A percentile compares a stretch with the other conserved stretches of the same genome.
These are phyloP conservation scores for Ramalina intermedia DNA, from an alignment of 495 filamentous ascomycete genomes.

Conservation along the genomic window DNA sequence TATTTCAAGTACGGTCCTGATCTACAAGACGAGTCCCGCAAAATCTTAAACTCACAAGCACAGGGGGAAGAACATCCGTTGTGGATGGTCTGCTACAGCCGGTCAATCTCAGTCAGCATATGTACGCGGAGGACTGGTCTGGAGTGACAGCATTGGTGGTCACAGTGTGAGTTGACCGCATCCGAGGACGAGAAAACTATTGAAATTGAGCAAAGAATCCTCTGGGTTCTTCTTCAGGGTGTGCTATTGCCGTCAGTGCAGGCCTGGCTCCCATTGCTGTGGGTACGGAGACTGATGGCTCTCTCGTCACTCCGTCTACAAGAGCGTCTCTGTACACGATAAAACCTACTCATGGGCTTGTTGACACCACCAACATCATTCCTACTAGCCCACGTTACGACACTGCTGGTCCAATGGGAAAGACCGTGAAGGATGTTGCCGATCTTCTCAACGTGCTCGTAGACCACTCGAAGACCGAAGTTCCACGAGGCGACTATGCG, in stretches of 20 bases:
- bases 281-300: constrained; percentile 35
- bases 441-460: constrained; percentile 15
- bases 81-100: constrained; percentile 30
- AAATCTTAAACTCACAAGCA: constrained; percentile 1
- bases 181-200: neutral
- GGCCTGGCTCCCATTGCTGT: constrained; percentile 29
- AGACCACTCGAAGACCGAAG: constrained; percentile 2
- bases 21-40: neutral
- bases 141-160: constrained; percentile 17
- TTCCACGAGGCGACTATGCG: constrained; percentile 8
- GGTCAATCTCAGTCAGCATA: constrained; percentile 34
- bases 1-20: constrained; percentile 7
- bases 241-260: constrained; percentile 28
- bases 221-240: constrained; percentile 34
- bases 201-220: constrained; percentile 11
- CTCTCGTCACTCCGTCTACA: constrained; percentile 26
- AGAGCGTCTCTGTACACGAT: constrained; percentile 29
- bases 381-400: constrained; percentile 20
- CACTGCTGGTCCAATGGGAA: constrained; percentile 23
- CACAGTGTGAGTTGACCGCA: constrained; percentile 17
- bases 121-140: constrained; percentile 16
- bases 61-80: constrained; percentile 20
- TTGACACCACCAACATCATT: constrained; percentile 17
- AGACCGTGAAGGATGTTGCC: constrained; percentile 20
- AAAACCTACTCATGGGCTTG: constrained; percentile 20